These are phyloP conservation scores for Solanum chacoense DNA, from an alignment of 305 asterid genomes.

Conservation along the genomic window DNA sequence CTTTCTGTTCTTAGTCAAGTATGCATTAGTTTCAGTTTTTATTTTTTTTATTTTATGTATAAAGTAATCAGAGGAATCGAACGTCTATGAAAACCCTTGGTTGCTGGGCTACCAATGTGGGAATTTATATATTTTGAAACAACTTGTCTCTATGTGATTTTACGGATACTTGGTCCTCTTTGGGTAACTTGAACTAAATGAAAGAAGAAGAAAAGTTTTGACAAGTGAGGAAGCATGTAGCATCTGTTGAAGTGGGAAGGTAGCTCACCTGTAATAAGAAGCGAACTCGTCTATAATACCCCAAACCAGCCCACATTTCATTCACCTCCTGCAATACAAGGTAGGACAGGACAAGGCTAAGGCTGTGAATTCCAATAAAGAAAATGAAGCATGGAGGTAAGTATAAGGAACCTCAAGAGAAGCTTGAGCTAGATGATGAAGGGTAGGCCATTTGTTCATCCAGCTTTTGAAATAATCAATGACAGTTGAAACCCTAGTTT, in stretches of 20 bases:
- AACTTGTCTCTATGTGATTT: neutral
- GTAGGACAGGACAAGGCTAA: neutral
- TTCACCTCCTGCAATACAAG: conserved; percentile 87
- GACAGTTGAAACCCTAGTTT: conserved; percentile 94
- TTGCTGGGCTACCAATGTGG: neutral
- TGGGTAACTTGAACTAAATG: neutral
- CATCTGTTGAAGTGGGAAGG: neutral
- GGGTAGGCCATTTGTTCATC: conserved; percentile 96
- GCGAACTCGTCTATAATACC: conserved; percentile 86
- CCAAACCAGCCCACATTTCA: conserved; percentile 99
- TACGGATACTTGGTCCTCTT: neutral
- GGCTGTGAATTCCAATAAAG: neutral
- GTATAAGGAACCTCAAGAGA: conserved; percentile 50
- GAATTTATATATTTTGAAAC: neutral
- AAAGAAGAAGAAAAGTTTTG: neutral
- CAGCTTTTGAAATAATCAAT: conserved; percentile 76
- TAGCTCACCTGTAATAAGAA: conserved; percentile 74
- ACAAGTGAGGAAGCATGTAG: neutral
- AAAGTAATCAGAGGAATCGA: neutral
- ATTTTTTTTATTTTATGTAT: neutral
- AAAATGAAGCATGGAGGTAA: neutral
- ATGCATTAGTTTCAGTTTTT: neutral
- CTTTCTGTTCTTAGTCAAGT: neutral
- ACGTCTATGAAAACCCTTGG: neutral
- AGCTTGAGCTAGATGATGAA: conserved; percentile 72